A percentile compares a stretch with the other conserved stretches of the same genome.
Conservation (phyloP, 2,329 filamentous ascomycete species). For the Exophiala calicioides region DNA sequence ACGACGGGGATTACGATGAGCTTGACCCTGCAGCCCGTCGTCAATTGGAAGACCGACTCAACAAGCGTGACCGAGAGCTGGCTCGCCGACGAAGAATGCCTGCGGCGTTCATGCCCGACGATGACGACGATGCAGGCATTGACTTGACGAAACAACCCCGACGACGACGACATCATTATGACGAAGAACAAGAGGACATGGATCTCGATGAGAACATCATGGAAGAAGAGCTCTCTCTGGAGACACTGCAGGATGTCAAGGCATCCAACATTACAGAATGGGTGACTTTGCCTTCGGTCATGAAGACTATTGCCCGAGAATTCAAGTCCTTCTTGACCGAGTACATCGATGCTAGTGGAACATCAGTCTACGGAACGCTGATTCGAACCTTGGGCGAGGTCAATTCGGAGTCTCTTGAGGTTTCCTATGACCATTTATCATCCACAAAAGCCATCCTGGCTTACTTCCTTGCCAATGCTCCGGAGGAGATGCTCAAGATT, state of each 20-base stretch:
- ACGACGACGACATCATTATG: slow-evolving; percentile 83
- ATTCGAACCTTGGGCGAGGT: slow-evolving; percentile 95
- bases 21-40: slow-evolving; percentile 60
- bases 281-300: slow-evolving; percentile 86
- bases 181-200: slow-evolving; percentile 87
- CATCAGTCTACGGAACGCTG: slow-evolving; percentile 90
- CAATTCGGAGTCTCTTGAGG: slow-evolving; percentile 93
- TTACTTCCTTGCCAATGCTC: slow-evolving; percentile 94
- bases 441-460: slow-evolving; percentile 90
- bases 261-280: slow-evolving; percentile 91
- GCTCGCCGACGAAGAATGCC: slow-evolving; percentile 62
- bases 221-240: slow-evolving; percentile 90
- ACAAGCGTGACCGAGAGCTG: slow-evolving; percentile 62
- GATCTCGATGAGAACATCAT: slow-evolving; percentile 91
- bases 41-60: slow-evolving; percentile 62
- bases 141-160: slow-evolving; percentile 85
- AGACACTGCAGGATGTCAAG: slow-evolving; percentile 90
- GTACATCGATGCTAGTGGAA: slow-evolving; percentile 84
- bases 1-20: slow-evolving; percentile 65
- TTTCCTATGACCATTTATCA: slow-evolving; percentile 90
- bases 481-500: slow-evolving; percentile 90
- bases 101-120: slow-evolving; percentile 65
- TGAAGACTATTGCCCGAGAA: slow-evolving; percentile 89
- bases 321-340: slow-evolving; percentile 98
- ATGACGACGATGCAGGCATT: slow-evolving; percentile 80